Percentiles rank a stretch among this genome's conserved stretches.
These are phyloP conservation scores for Kalmanozyma brasiliensis DNA, from an alignment of 1,284 basidiomycete species.

Conservation along the genomic window DNA sequence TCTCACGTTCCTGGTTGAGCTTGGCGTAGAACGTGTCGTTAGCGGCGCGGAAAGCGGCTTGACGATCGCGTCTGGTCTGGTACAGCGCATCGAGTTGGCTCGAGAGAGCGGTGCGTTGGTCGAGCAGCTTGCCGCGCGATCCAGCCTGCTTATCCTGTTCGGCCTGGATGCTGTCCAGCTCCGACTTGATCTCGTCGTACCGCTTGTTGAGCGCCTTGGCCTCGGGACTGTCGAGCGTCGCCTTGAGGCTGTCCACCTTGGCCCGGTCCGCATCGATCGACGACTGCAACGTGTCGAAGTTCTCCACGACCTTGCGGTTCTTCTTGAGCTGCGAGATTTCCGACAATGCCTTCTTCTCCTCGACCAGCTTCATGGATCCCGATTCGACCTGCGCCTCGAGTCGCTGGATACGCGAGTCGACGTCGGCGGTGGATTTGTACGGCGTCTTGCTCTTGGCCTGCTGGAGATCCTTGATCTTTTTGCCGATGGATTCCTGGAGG, in stretches of 20 bases:
- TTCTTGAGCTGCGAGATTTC: slow-evolving; percentile 79
- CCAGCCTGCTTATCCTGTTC: slow-evolving; percentile 87
- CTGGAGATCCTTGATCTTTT: slow-evolving; percentile 93
- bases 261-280: slow-evolving; percentile 83
- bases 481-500: slow-evolving; percentile 81
- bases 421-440: slow-evolving; percentile 87
- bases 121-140: slow-evolving; percentile 83
- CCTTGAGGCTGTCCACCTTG: slow-evolving; percentile 81
- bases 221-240: slow-evolving; percentile 90
- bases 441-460: slow-evolving; percentile 80
- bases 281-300: slow-evolving; percentile 73
- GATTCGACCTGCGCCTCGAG: slow-evolving; percentile 87
- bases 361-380: slow-evolving; percentile 89
- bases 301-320: slow-evolving; percentile 58
- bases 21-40: slow-evolving; percentile 63
- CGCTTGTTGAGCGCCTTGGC: slow-evolving; percentile 82
- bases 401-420: slow-evolving; percentile 82
- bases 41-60: slow-evolving; percentile 59
- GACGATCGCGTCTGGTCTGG: slow-evolving; percentile 78
- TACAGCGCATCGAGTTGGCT: slow-evolving; percentile 75
- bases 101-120: slow-evolving; percentile 82
- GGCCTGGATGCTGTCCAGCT: slow-evolving; percentile 87
- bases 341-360: slow-evolving; percentile 91
- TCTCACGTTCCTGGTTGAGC: slow-evolving; percentile 64
- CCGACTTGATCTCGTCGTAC: slow-evolving; percentile 83